A percentile compares a stretch with the other conserved stretches of the same genome.
Evolutionary conservation across 108 stramenopile species (phyloP).

Genomic region (Nitzschia sp.): DNA sequence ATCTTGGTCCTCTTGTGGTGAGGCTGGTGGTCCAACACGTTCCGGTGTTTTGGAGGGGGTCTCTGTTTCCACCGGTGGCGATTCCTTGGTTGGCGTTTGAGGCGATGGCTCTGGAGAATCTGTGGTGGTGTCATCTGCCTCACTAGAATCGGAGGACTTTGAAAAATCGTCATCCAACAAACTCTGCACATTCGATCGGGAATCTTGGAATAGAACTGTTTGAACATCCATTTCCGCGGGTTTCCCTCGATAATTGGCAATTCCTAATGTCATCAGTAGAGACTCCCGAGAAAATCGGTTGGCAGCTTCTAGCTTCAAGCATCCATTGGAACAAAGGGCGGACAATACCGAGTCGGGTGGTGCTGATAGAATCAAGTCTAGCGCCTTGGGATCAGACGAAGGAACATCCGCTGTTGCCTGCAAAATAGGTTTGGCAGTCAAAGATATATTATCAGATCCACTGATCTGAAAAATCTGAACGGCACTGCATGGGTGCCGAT

Average conservation of each 20-base stretch:
- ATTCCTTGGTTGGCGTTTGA: not conserved
- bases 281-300: constrained; percentile 70
- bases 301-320: constrained; percentile 48
- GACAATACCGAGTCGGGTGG: constrained; percentile 14
- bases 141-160: constrained; percentile 1
- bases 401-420: constrained; percentile 22
- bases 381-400: constrained; percentile 13
- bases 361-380: constrained; percentile 21
- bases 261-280: constrained; percentile 64
- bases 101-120: not conserved
- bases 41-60: not conserved
- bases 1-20: constrained; percentile 11
- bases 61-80: not conserved
- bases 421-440: constrained; percentile 24
- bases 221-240: constrained; percentile 40
- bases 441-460: constrained; percentile 6
- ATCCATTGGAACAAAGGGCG: constrained; percentile 22
- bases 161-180: constrained; percentile 27
- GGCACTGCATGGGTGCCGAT: constrained; percentile 7
- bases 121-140: not conserved
- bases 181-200: not conserved
- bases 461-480: constrained; percentile 7
- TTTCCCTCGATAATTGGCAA: constrained; percentile 57
- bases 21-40: constrained; percentile 1
- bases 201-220: constrained; percentile 42